Base-by-base conservation (phyloP, 108 stramenopile species). In the Tribonema minus region DNA sequence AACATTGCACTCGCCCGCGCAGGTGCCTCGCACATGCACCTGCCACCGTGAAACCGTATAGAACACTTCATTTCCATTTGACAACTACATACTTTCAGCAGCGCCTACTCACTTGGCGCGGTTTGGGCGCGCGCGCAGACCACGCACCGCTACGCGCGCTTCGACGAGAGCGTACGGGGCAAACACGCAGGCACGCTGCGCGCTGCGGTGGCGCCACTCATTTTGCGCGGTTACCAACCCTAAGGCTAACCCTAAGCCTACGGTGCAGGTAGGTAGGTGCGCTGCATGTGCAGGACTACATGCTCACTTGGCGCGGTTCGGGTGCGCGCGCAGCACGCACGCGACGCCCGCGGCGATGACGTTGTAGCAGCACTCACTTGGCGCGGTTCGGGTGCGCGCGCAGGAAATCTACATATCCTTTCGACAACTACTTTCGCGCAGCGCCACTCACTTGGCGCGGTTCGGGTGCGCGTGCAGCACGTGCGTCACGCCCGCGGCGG, bases 401-500 rank as follows among this genome's bases (percentile, higher is more conserved):
- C 60, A 35, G 39, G 33, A 79, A 46, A 23, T 15, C 2, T 46
- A 15, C 46, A 46, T 46, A 12, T 46, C 32, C 7, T 20, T 0
- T 3, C 0, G 2, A 32, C 15, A 20, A 0, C 63, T 20, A 23
- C 71, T 64, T 25, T n/a, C 38, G 6, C 38, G 3, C 37, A 6
- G 33, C 7, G 25, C 20, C 67, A 67, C 67, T 29, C 68, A 68
- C 77, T 27, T 37, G 9, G 68, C 25, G 0, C 54, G n/a, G 31
- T 79, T 79, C n/a, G 68, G 38, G 60, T 79, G 77, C 3, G 20
- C 0, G 34, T 20, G 29, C 60, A 35, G 39, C 29, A 79, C 25
- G 2, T 31, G 33, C 35, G 68, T 61, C 61, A 70, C 77, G 28
- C 77, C 77, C 9, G 37, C 32, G 1, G 77, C 61, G 1, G 77